Percentiles rank a stretch among this genome's conserved stretches.
These are phyloP conservation scores for Chenopodium album DNA, from an alignment of 148 eudicot genomes.

Conservation along the genomic window DNA sequence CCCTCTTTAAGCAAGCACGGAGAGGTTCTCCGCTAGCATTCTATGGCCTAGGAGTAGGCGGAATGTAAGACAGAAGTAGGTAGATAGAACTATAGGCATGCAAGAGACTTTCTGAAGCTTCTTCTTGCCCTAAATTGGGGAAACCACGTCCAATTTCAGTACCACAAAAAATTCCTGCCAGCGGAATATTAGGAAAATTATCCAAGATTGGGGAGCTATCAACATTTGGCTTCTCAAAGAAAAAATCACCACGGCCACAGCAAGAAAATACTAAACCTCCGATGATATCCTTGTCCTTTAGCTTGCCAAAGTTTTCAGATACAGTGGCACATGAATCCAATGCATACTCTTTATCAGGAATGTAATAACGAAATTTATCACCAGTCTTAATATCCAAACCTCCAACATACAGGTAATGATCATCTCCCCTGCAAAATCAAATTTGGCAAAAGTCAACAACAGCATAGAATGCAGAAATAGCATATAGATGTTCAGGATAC, in stretches of 20 bases:
- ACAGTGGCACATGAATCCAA: conserved; percentile 41
- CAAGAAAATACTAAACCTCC: conserved; percentile 83
- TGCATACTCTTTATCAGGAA: conserved; percentile 45
- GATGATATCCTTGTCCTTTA: conserved; percentile 47
- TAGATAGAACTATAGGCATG: conserved; percentile 67
- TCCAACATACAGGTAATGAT: conserved; percentile 57
- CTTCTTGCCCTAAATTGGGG: conserved; percentile 32
- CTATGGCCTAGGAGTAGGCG: conserved; percentile 23
- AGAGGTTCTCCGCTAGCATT: neutral
- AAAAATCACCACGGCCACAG: conserved; percentile 70
- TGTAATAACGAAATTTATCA: conserved; percentile 64
- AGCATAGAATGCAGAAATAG: neutral
- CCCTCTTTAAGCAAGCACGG: neutral
- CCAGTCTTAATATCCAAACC: conserved; percentile 76
- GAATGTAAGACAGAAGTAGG: conserved; percentile 61
- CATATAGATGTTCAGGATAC: neutral
- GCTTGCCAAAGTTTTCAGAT: conserved; percentile 42
- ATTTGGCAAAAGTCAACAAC: conserved; percentile 6
- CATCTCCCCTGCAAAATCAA: conserved; percentile 62
- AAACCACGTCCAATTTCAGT: conserved; percentile 80
- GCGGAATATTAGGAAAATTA: conserved; percentile 64
- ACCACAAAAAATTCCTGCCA: conserved; percentile 65
- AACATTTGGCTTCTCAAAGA: conserved; percentile 50
- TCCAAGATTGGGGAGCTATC: conserved; percentile 73
- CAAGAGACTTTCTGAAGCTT: conserved; percentile 32